Base-by-base conservation (phyloP, 208 protist species). In the Lotmaria passim region DNA sequence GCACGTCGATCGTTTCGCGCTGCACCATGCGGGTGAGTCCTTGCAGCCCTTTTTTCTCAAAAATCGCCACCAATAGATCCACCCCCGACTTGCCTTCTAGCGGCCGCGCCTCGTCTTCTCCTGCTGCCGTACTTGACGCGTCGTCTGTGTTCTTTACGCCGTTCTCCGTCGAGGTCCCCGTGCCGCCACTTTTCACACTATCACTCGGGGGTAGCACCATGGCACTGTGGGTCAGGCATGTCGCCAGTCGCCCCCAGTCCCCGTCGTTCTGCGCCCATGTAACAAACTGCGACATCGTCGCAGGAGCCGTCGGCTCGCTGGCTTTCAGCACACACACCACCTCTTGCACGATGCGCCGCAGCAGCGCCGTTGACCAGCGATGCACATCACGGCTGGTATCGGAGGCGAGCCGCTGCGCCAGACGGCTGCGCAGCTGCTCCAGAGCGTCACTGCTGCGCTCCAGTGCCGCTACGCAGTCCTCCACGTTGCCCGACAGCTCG, bases 1-100 rank as follows among this genome's bases (percentile, higher is more conserved):
- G 43, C 56, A 94, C 74, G 52, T 97, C 92, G 71, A 97, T 93
- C 48, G 88, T 80, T 66, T 94, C 84, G 57, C 67, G 66, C 60
- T 81, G 76, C 39, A 90, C 44, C 10, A 80, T 73, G 19, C 65
- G 52, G 3, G 58, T 65, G 2, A 97, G 68, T 3, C 78, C 82
- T 7, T 77, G 69, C 52, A 97, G 75, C 12, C 85, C 86, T 34
- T 87, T 83, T 71, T 83, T 82, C 21, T 74, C 71, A 50, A 97
- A 85, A 17, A 93, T 66, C 0, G 64, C 55, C 57, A 82, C 69
- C 23, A 97, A 73, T 26, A 87, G 39, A 48, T 79, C 64, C 48
- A 89, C 76, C 5, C 84, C 81, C 10, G 67, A 56, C 0, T 28
- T 69, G 3, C 83, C 81, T n/a, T 83, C 72, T 26, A 80, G 51